phyloP scores from a whole-genome alignment of 345 rosid species.

The Stellera chamaejasme region DNA sequence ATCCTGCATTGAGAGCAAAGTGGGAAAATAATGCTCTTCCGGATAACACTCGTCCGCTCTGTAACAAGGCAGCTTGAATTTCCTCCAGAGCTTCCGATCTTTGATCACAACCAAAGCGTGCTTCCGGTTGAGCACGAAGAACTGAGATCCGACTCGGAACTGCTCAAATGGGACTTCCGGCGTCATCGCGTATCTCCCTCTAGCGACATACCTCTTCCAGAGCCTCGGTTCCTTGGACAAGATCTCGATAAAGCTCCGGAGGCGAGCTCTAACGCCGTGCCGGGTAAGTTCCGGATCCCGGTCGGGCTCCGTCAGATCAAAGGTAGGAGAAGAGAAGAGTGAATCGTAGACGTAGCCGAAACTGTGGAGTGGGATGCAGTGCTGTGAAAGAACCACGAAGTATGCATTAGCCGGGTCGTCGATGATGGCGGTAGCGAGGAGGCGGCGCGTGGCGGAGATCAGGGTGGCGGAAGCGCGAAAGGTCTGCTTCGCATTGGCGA shows the following conservation, averaged over 20 bases:
- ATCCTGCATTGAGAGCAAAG: constrained; percentile 74
- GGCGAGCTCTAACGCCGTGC: constrained; percentile 43
- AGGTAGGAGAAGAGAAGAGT: constrained; percentile 36
- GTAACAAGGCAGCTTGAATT: constrained; percentile 76
- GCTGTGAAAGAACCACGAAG: constrained; percentile 82
- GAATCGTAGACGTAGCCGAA: constrained; percentile 61
- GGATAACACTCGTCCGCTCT: constrained; percentile 74
- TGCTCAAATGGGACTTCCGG: constrained; percentile 70
- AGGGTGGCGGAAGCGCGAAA: constrained; percentile 83
- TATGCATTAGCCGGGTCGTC: constrained; percentile 84
- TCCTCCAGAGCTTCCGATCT: constrained; percentile 70
- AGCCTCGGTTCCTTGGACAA: constrained; percentile 49
- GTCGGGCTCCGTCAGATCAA: constrained; percentile 37
- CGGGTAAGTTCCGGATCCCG: constrained; percentile 27
- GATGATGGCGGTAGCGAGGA: constrained; percentile 73
- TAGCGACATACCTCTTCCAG: constrained; percentile 78
- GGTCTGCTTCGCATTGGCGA: constrained; percentile 55
- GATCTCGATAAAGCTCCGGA: constrained; percentile 76
- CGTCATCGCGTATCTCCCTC: constrained; percentile 68
- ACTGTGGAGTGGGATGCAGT: constrained; percentile 78
- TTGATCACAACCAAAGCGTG: constrained; percentile 63
- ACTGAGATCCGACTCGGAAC: constrained; percentile 88
- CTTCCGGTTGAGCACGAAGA: constrained; percentile 69
- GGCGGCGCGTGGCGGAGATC: constrained; percentile 86
- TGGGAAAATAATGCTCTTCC: constrained; percentile 96